Base-by-base conservation (phyloP, 768 basidiomycete species). In the Tulasnella sp. region DNA sequence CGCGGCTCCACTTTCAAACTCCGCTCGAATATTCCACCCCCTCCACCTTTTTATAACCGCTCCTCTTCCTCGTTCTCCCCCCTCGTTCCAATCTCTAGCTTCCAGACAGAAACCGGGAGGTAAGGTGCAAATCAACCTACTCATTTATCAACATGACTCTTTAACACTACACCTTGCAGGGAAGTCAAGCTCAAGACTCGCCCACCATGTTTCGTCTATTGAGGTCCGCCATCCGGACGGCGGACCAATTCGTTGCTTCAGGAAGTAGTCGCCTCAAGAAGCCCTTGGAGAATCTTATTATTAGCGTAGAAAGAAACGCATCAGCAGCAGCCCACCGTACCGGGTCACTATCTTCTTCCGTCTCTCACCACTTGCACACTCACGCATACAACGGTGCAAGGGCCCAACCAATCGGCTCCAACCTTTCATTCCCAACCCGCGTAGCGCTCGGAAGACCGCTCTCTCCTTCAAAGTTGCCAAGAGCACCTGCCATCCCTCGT, bases 401-500 rank as follows among this genome's bases (percentile, higher is more conserved):
- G 18, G 62, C 76, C 39, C 76, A 68, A 7, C 73, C 78, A 2
- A 44, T 79, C 40, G 38, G 71, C 8, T 73, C 68, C n/a, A 73
- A 31, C 71, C 34, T 80, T 31, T 75, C 81, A 46, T 71, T 80
- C 73, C 77, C 81, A 19, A 56, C 76, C 10, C 80, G 81, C 36
- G 44, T 80, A n/a, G 74, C 77, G n/a, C 77, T 81, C 44, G 46
- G 76, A 16, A 39, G 76, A 18, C 81, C 81, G 48, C 52, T 75
- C 24, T 58, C 56, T 31, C 21, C 81, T 8, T 40, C 81, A 31
- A 74, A 75, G 27, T 24, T 82, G 68, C 81, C 81, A 18, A 72
- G 78, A 8, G 48, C 80, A 27, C 71, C 76, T 4, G 81, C 85
- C 19, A 84, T 89, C 2, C 90, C 90, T 10, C 85, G 89, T 27